phyloP scores from a whole-genome alignment of 108 stramenopile species.

The Nitzschia sp. region DNA sequence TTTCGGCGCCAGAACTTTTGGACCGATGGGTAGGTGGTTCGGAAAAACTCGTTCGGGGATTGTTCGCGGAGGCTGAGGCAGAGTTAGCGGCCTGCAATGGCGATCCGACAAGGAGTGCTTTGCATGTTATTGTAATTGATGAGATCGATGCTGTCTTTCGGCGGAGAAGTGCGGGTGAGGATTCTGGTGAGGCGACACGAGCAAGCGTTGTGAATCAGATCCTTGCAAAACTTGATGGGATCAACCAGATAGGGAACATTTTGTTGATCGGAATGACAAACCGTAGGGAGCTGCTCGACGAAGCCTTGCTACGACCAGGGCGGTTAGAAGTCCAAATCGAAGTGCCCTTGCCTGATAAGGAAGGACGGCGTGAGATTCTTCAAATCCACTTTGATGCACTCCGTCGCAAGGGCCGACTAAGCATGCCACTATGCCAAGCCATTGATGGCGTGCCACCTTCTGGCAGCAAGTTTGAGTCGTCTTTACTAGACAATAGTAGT shows the following conservation, averaged over 20 bases:
- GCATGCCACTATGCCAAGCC: slow-evolving; percentile 69
- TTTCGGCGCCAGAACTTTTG: slow-evolving; percentile 93
- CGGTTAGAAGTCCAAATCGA: slow-evolving; percentile 86
- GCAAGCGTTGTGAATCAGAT: slow-evolving; percentile 82
- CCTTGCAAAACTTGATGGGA: slow-evolving; percentile 82
- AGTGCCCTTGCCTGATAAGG: slow-evolving; percentile 66
- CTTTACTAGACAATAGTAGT: neutral
- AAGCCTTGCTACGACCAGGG: slow-evolving; percentile 80
- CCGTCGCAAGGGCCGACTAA: slow-evolving; percentile 61
- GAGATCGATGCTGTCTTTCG: slow-evolving; percentile 87
- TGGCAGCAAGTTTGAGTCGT: neutral
- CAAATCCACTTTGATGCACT: slow-evolving; percentile 75
- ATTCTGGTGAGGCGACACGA: slow-evolving; percentile 65
- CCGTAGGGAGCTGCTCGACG: slow-evolving; percentile 76
- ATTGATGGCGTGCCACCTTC: slow-evolving; percentile 61
- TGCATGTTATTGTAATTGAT: slow-evolving; percentile 85
- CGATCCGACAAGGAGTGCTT: slow-evolving; percentile 56
- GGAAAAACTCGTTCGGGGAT: slow-evolving; percentile 88
- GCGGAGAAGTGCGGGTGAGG: slow-evolving; percentile 59
- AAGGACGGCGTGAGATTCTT: slow-evolving; percentile 64
- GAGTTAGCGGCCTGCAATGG: slow-evolving; percentile 63
- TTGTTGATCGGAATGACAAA: slow-evolving; percentile 88
- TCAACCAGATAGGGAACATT: slow-evolving; percentile 74
- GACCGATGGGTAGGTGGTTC: slow-evolving; percentile 98
- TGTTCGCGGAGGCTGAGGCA: slow-evolving; percentile 95